These are phyloP conservation scores for Graphilbum ipis-grandicollis DNA, from an alignment of 2,329 filamentous ascomycete genomes.

Conservation along the genomic window DNA sequence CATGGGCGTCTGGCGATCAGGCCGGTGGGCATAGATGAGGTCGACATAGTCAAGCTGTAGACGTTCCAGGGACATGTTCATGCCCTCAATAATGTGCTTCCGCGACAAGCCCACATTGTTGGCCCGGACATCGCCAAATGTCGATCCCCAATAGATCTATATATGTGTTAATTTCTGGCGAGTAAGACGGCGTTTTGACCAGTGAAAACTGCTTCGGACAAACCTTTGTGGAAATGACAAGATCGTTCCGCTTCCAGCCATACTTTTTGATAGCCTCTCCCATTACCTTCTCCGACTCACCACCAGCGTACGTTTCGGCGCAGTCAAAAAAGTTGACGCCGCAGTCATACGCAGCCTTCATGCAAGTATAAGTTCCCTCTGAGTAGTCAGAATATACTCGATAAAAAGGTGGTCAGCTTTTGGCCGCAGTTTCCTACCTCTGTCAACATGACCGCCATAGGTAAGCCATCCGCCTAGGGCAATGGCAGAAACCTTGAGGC, in stretches of 20 bases:
- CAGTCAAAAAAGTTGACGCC: slow-evolving; percentile 49
- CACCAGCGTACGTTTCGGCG: slow-evolving; percentile 35
- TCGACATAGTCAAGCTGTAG: slow-evolving; percentile 46
- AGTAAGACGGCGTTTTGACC: too few relatives aligned
- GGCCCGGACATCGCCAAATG: slow-evolving; percentile 38
- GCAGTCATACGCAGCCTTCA: slow-evolving; percentile 42
- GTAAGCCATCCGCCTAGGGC: slow-evolving; percentile 33
- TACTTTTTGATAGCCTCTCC: slow-evolving; percentile 43
- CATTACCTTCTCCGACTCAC: slow-evolving; percentile 47
- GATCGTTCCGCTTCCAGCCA: slow-evolving; percentile 42
- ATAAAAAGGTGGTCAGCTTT: background rate
- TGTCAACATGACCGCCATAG: slow-evolving; percentile 23
- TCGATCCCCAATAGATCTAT: slow-evolving; percentile 48
- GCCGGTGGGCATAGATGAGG: slow-evolving; percentile 51
- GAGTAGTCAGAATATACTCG: slow-evolving; percentile 27
- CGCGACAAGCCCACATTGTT: slow-evolving; percentile 43
- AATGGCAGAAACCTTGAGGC: slow-evolving; percentile 9
- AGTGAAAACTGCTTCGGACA: too few relatives aligned
- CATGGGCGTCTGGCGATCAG: slow-evolving; percentile 50
- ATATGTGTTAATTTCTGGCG: too few relatives aligned
- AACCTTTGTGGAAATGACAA: slow-evolving; percentile 42
- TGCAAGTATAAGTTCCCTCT: slow-evolving; percentile 33
- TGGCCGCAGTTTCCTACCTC: slow-evolving; percentile 9
- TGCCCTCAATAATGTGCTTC: slow-evolving; percentile 44
- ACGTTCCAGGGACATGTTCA: slow-evolving; percentile 37